Base-by-base conservation (phyloP, 352 stramenopile species). In the Globisporangium parvum region DNA sequence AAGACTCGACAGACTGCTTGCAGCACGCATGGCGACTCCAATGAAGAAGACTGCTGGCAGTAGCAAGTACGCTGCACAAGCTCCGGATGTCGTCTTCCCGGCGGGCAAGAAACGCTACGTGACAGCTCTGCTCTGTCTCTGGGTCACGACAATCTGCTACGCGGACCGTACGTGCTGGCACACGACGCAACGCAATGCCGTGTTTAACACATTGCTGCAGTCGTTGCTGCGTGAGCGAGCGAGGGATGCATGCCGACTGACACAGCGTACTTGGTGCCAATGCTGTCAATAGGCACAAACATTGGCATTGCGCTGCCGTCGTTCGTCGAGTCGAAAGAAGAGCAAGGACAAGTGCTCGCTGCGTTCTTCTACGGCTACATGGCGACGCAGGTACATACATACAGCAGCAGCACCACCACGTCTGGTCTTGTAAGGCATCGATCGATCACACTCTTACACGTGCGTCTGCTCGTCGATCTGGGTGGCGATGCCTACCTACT, bases 291-390 rank as follows among this genome's bases (percentile, higher is more conserved):
- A 90, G 80, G 80, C 61, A 93, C 85, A 56, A 95, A 95, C 61
- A 95, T 95, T 62, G 82, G 85, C 51, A 91, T 95, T 46, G 82
- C 83, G 39, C 71, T 93, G 47, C 77, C 83, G 23, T 70, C 80
- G 14, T 91, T 95, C 53, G 70, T 92, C 18, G 66, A 71, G 47
- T 70, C 79, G 66, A 91, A 91, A 57, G 73, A 73, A 20, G 74
- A 89, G 50, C 85, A 95, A 57, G 83, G 85, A 0, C 77, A 90
- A 58, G 71, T 95, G 44, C 70, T 95, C 37, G 87, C 83, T 15
- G 77, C 83, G 23, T 95, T 95, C 64, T 95, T 92, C 67, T 95
- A 91, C 46, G 85, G 85, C 45, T 95, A 95, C 65, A 81, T 95
- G 71, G 71, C 76, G 60, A 95, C 85, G 10, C 85, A 95, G 72